Conservation (phyloP, 257 asterid genomes). For the Rubia yunnanensis region DNA sequence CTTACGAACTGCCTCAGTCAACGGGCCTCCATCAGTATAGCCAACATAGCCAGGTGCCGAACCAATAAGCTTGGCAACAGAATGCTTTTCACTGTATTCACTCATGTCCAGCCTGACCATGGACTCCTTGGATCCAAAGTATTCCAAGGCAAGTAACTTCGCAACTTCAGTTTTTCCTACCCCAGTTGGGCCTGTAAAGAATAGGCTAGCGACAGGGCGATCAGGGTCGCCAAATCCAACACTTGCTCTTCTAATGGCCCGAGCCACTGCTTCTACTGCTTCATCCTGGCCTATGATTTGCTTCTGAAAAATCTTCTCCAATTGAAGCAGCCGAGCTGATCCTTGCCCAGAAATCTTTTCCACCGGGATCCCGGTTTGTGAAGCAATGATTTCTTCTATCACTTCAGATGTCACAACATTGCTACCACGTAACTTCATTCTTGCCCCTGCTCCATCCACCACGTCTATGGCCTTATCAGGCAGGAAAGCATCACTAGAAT, state of each 20-base stretch:
- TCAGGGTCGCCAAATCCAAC: conserved; percentile 78
- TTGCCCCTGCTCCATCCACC: conserved; percentile 48
- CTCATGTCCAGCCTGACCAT: conserved; percentile 90
- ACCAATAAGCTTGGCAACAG: conserved; percentile 70
- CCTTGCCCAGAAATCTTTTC: conserved; percentile 33
- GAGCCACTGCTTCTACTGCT: conserved; percentile 66
- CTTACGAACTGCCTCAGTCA: conserved; percentile 72
- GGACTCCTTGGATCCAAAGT: conserved; percentile 79
- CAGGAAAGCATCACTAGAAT: conserved; percentile 35
- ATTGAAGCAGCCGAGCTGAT: conserved; percentile 29
- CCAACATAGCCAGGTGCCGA: conserved; percentile 92
- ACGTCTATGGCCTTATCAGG: conserved; percentile 51
- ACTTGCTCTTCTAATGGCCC: conserved; percentile 82
- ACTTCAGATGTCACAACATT: conserved; percentile 25
- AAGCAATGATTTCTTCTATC: conserved; percentile 25
- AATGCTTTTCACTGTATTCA: conserved; percentile 88
- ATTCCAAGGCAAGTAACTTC: conserved; percentile 65
- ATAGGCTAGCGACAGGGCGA: conserved; percentile 82
- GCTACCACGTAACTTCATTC: conserved; percentile 19
- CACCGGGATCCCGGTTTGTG: conserved; percentile 36
- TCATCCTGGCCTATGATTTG: conserved; percentile 79
- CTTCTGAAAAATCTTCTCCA: conserved; percentile 34
- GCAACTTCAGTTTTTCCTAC: conserved; percentile 87
- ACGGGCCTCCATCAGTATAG: conserved; percentile 71
- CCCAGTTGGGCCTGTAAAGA: conserved; percentile 91